Evolutionary conservation across 495 filamentous ascomycete genomes (phyloP), one percentile per base, ranked within the genome.

Genomic region (Xylaria longipes): DNA sequence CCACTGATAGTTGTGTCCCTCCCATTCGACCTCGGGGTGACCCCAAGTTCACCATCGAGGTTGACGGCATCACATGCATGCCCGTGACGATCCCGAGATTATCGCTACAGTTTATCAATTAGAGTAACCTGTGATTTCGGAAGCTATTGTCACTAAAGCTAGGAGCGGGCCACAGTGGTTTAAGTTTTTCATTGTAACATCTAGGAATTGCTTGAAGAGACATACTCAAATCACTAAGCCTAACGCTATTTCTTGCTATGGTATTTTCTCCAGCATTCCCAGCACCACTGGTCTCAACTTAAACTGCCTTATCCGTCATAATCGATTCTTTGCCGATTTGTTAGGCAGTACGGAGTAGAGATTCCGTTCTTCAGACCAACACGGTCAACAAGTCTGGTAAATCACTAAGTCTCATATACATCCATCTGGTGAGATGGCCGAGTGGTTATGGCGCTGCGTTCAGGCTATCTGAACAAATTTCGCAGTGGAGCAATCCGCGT

Each of bases 401-500:
- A 1, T 52, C 9, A 61, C 27, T 37, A 9, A 25, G 22, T 0
- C 9, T 0, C 45, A 2, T n/a, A n/a, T 7, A 33, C 14, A 11
- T n/a, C n/a, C 37, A 31, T 20, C 12, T 2, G 76, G 76, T 74
- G 70, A 71, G 70, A 74, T 78, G 76, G 74, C 76, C 76, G 76
- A 78, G 76, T 76, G 76, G 76, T 78, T 78, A 78, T 78, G 76
- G 76, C 74, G 76, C 76, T 76, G 76, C 74, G 76, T 78, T 78
- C 76, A 78, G 76, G 76, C 20, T 12, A 27, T 62, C 68, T 41
- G 68, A 60, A 35, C 56, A 71, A 66, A 74, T 37, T 73, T 78
- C 76, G 76, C 76, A 76, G 75, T 78, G 76, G 79, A 79, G 76
- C 76, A 81, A 81, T 77, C 75, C 74, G 77, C 79, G 78, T 81